Percentiles rank a stretch among this genome's conserved stretches.
These are phyloP conservation scores for Piloderma croceum DNA, from an alignment of 768 basidiomycete species.

Conservation along the genomic window DNA sequence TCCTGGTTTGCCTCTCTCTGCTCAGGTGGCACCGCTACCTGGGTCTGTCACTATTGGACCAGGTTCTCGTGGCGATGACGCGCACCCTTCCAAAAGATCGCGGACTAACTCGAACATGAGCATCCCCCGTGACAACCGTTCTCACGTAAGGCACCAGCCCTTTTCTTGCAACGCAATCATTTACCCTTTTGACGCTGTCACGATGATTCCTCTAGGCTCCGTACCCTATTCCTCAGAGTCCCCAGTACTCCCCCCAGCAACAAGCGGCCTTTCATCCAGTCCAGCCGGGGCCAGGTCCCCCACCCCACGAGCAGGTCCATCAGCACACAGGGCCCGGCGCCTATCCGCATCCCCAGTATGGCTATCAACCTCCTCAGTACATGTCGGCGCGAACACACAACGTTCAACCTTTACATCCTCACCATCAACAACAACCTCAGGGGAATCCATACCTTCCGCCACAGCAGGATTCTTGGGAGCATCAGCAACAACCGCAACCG, in stretches of 20 bases:
- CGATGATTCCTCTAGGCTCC: conserved; percentile 5
- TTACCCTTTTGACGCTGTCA: conserved; percentile 8
- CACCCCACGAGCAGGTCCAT: conserved; percentile 14
- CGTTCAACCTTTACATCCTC: conserved; percentile 14
- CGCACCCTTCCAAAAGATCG: conserved; percentile 37
- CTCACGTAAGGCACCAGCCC: conserved; percentile 40
- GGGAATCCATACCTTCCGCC: conserved; percentile 3
- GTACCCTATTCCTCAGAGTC: conserved; percentile 10
- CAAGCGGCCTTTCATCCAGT: conserved; percentile 6
- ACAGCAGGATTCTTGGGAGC: conserved; percentile 13
- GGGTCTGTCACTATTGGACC: conserved; percentile 31
- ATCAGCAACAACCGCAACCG: background rate
- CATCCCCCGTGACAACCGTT: conserved; percentile 42
- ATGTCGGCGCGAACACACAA: conserved; percentile 5
- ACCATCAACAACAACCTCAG: conserved; percentile 11
- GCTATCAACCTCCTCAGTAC: conserved; percentile 2
- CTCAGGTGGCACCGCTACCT: conserved; percentile 28
- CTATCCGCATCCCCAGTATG: background rate
- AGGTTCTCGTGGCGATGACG: conserved; percentile 30
- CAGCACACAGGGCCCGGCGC: background rate
- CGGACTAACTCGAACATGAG: conserved; percentile 32
- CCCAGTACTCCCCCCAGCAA: conserved; percentile 16
- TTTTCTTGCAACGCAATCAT: conserved; percentile 5
- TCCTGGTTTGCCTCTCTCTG: conserved; percentile 42
- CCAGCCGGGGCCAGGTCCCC: conserved; percentile 10